Conservation (phyloP, 1,139 yeast species). For the Pichia sp. region DNA sequence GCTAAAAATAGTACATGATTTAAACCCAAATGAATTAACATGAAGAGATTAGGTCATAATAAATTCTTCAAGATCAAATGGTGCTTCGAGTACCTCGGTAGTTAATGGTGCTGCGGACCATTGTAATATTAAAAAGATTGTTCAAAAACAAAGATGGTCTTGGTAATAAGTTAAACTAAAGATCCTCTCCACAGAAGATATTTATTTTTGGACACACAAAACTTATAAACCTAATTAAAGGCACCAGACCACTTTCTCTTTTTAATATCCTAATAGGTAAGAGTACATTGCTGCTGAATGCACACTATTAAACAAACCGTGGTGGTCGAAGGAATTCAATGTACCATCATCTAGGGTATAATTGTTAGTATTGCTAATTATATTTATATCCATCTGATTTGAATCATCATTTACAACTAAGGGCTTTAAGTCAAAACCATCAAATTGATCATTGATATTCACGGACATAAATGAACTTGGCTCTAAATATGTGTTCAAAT, state of each 20-base stretch:
- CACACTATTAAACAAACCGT: constrained; percentile 28
- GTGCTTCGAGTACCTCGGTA: constrained; percentile 20
- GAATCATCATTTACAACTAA: background rate
- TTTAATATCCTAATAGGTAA: too few relatives aligned
- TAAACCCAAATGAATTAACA: too few relatives aligned
- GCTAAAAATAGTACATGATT: too few relatives aligned
- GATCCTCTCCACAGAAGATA: background rate
- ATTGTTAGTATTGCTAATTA: too few relatives aligned
- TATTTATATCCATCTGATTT: constrained; percentile 1
- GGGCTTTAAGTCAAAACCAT: constrained; percentile 5
- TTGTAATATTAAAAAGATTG: constrained; percentile 1
- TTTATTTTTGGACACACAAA: background rate
- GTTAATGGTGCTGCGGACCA: constrained; percentile 33
- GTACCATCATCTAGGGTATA: too few relatives aligned
- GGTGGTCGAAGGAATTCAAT: constrained; percentile 8
- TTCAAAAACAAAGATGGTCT: background rate
- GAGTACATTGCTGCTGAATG: constrained; percentile 29
- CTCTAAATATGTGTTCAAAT: background rate
- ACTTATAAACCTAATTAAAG: too few relatives aligned
- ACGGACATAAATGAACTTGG: background rate
- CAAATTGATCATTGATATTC: constrained; percentile 6
- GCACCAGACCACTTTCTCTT: too few relatives aligned
- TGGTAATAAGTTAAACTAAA: too few relatives aligned
- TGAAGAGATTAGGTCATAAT: constrained; percentile 6
- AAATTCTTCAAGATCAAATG: constrained; percentile 27